Base-by-base conservation (phyloP, 306 rosid species). In the Citrullus amarus region DNA sequence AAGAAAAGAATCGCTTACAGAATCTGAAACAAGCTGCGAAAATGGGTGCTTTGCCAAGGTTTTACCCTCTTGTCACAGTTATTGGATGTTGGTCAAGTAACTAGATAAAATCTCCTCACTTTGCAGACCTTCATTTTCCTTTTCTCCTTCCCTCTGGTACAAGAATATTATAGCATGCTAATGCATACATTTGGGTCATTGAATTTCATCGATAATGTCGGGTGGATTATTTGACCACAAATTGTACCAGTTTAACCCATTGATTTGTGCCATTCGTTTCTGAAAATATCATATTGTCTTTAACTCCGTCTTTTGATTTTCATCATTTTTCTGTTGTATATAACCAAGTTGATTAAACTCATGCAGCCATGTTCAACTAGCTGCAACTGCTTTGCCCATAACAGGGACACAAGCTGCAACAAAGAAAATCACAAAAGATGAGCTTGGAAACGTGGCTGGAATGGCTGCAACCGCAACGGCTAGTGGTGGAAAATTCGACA, bases 401-500 rank as follows among this genome's bases (percentile, higher is more conserved):
- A 93, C 93, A 17, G 97, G 96, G 84, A 86, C 89, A 58, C 90
- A 86, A 78, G 91, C 90, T 66, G 85, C 80, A 28, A 89, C 91
- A 17, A 89, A 83, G 89, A 93, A 89, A 82, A 80, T 88, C 54
- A 78, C 90, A 43, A 91, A 93, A 86, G 90, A 88, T 43, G 93
- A 89, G 80, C 89, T 93, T 9, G 90, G 96, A 38, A 82, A 79
- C 80, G 92, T 90, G 28, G 98, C 98, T 18, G 97, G 98, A 80
- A 43, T 90, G 48, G 98, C 97, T 46, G 89, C 97, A 86, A 83
- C 90, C 68, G 85, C 98, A n/a, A 91, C 97, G 6, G 98, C 97
- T 56, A 91, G 97, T 50, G 98, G 96, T 56, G 98, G 98, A 44
- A 93, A 93, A 78, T 93, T 91, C 81, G 97, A 93, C 84, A 91